Base-by-base conservation (phyloP, 1,284 basidiomycete species). In the Cutaneotrichosporon curvatum region DNA sequence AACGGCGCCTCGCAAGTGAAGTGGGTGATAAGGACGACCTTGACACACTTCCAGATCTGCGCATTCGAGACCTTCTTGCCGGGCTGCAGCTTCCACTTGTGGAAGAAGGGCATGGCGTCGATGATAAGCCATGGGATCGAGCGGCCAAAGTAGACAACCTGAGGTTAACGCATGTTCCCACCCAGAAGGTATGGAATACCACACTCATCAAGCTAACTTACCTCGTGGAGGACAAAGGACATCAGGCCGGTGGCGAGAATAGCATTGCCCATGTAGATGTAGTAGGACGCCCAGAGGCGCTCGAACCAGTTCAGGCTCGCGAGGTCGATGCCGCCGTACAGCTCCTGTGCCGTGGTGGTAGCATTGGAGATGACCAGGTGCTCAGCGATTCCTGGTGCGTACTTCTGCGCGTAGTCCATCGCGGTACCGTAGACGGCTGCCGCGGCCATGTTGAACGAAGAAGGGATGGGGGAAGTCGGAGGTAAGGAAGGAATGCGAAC, bases 111-210 rank as follows among this genome's bases (percentile, higher is more conserved):
- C 43, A 91, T 90, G 3, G 82, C 75, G 72, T 97, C 95, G 70
- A 97, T 85, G 71, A 96, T 85, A 63, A 97, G 85, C 88, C 90
- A 96, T 0, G 94, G 95, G 20, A 98, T 74, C 56, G 84, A 84
- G 31, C 94, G 87, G 22, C 94, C 94, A 70, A 98, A 98, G 78
- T 98, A 98, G 36, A 97, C 87, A 61, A 92, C 69, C 88, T 94
- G 53, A 37, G 4, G 35, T 48, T 8, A 45, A 41, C 12, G 15
- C 4, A 9, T 2, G 36, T 28, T 16, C 2, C 22, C 9, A 37
- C 39, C 25, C 7, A 12, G 8, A 28, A 12, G 31, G 14, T 16
- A 23, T n/a, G n/a, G n/a, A 19, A 15, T 15, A 32, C 31, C 23
- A 14, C 15, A 15, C 9, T 16, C 25, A 15, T 14, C n/a, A n/a